Evolutionary conservation across 2,329 filamentous ascomycete genomes (phyloP), one percentile per base, ranked within the genome.

Genomic region (Rosellinia necatrix): DNA sequence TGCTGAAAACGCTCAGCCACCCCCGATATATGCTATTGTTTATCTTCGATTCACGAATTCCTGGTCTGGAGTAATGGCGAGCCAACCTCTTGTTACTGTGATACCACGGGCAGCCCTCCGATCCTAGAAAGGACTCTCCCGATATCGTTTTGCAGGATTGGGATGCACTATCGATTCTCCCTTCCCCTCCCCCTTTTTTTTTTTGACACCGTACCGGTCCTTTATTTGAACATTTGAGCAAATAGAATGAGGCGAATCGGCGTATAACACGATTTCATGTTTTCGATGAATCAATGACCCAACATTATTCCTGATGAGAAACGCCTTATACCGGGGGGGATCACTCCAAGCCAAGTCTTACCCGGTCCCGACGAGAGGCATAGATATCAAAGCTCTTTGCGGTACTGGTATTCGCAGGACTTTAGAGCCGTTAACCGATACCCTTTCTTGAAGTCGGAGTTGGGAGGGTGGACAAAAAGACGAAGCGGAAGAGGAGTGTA

Each of bases 221-320:
- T 53, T 40, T 30, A 37, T 43, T 43, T n/a, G n/a, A n/a, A 25
- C 19, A 17, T 53, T 53, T 46, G 9, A 15, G 44, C 30, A 29
- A 37, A 17, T 50, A 27, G 35, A 38, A 51, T 34, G 40, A 41
- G 46, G 37, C 35, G 47, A 55, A 30, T 32, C 17, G 44, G 29
- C 29, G 17, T 32, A 44, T 35, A 37, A 38, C 44, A 53, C 49
- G 48, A 56, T 51, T 27, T 53, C 42, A 61, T 52, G 46, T 52
- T 57, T 49, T 32, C 17, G 49, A 59, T 42, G 49, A 57, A 49
- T 43, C 56, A 41, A 51, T 30, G 49, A 61, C 43, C 48, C 29
- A 13, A 37, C 21, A 27, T 17, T n/a, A 22, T 13, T 19, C 7
- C 22, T 42, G 51, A 61, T 25, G 40, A 48, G 17, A 40, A 29